Conservation (phyloP, 371 early-diverging fungal species). For the Capillidium rhysosporum region DNA sequence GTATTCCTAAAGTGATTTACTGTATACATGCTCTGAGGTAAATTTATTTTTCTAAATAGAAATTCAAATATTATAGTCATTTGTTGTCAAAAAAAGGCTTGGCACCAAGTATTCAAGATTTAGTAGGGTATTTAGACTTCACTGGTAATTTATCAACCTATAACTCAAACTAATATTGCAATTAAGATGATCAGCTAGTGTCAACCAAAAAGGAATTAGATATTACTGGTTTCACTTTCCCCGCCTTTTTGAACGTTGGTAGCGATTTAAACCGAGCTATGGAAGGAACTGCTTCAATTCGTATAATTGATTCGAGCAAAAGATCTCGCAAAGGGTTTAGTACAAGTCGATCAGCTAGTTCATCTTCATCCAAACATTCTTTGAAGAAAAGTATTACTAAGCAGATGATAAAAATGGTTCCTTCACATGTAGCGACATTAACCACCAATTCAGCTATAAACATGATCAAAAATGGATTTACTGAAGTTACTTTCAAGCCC, state of each 20-base stretch:
- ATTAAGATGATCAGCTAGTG: conserved; percentile 53
- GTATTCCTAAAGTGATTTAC: conserved; percentile 98
- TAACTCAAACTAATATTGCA: not conserved
- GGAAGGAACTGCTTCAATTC: conserved; percentile 21
- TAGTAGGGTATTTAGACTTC: conserved; percentile 81
- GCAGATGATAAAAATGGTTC: not conserved
- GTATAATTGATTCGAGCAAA: conserved; percentile 9
- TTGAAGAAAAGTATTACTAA: not conserved
- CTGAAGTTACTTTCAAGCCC: not conserved
- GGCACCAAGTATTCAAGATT: conserved; percentile 77
- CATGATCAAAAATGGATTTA: conserved; percentile 1
- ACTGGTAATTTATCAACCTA: conserved; percentile 28
- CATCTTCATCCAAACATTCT: not conserved
- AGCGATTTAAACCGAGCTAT: conserved; percentile 38
- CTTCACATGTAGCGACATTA: conserved; percentile 3
- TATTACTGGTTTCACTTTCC: conserved; percentile 51
- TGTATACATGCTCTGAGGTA: conserved; percentile 97
- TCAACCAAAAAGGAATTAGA: conserved; percentile 69
- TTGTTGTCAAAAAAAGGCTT: conserved; percentile 67
- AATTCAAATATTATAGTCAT: conserved; percentile 31
- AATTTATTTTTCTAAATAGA: not conserved
- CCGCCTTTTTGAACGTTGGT: conserved; percentile 60
- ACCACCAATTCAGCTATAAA: conserved; percentile 3
- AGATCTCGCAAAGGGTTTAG: not conserved
- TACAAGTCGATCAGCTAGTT: not conserved